Evolutionary conservation across 2,329 filamentous ascomycete genomes (phyloP), one percentile per base, ranked within the genome.

Genomic region (Alternaria triticimaculans): DNA sequence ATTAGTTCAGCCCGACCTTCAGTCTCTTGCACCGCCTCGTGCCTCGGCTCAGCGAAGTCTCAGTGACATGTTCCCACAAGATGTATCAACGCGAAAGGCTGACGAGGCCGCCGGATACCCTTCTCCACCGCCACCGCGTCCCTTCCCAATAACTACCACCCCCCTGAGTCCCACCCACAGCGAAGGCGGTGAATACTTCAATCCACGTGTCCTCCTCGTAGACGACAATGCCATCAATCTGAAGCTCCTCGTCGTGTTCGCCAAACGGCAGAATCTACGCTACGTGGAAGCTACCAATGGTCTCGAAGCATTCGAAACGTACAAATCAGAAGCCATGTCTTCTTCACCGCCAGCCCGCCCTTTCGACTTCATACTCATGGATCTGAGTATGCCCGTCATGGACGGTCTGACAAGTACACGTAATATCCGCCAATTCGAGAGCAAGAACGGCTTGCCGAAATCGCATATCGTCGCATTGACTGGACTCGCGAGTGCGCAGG

Each of bases 231-330:
- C 68, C 11, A 78, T 78, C 67, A 79, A 79, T 51, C 70, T 77
- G 41, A 77, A 76, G 49, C 71, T 78, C 23, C 70, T 79, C 28
- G 76, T 81, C 18, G 83, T 84, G 70, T 85, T 84, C 51, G 72
- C 73, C n/a, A 72, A 72, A 50, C 76, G 75, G 11, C 70, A 78
- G 57, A 67, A 66, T 5, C 62, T 76, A 5, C 68, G 66, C 15
- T 78, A 75, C 60, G 59, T 58, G 7, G 71, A 76, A 65, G 76
- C 78, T 3, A 67, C 62, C 8, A 78, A 80, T 57, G 78, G 78
- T 12, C 73, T 78, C 21, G 68, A 78, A 65, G 78, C 78, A 0
- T 58, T 78, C 8, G 66, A 76, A 11, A 67, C 58, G 0, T 78
- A 60, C 62, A 76, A 74, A 46, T 45, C 53, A 2, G 66, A 72